Evolutionary conservation across 2,329 filamentous ascomycete genomes (phyloP), one percentile per base, ranked within the genome.

Genomic region (Clarireedia sp.): DNA sequence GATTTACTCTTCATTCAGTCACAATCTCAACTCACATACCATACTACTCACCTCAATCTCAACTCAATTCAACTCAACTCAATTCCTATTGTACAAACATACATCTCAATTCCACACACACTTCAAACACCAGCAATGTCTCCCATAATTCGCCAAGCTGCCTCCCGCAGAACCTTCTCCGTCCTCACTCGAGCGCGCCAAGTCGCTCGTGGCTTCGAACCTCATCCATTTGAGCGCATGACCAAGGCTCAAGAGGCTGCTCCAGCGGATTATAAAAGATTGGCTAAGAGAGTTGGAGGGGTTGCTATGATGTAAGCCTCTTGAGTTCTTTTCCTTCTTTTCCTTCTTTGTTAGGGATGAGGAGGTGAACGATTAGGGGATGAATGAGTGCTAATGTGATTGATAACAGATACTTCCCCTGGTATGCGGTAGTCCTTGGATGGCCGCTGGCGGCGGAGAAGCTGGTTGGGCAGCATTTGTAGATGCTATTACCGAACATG

Each of bases 401-500:
- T 19, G 17, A 43, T 43, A 19, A 17, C 44, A 57, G 55, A 17
- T 57, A 38, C 23, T 54, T 57, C 17, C 55, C 55, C 2, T 38
- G 44, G 21, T 54, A 54, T 24, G 55, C 55, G 21, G 0, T 57
- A 14, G 43, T 57, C 6, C 50, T 57, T 17, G 44, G 49, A 16
- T 57, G 55, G 55, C 55, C 55, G n/a, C 44, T 57, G 19, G 29
- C 51, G 24, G 50, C 55, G 2, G 50, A 57, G 50, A 44, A 54
- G 24, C 9, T 40, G 5, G 5, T 55, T 6, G 29, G 16, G 24
- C 3, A 9, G 7, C 37, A 49, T 10, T 21, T 33, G 16, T 44
- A 44, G n/a, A 43, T 12, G 7, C 17, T n/a, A 17, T 41, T 10
- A n/a, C 17, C 1, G 33, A 12, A 33, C 3, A 23, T 9, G 9